phyloP scores from a whole-genome alignment of 106 monocot genomes.

The Acorus calamus region DNA sequence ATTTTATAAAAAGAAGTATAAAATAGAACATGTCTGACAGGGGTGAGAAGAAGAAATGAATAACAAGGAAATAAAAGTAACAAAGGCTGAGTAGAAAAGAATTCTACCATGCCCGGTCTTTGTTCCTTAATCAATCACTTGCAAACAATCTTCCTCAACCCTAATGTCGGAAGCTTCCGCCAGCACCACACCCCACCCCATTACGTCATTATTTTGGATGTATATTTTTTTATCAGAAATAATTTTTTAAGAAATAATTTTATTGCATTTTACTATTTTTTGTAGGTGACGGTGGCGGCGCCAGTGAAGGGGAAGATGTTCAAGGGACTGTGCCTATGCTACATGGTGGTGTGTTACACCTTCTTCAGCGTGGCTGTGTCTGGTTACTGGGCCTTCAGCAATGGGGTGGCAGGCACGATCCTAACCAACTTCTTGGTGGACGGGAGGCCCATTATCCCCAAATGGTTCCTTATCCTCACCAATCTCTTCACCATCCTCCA shows the following conservation, averaged over 20 bases:
- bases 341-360: neutral
- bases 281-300: slow-evolving; percentile 3
- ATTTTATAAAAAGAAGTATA: too few species aligned
- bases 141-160: too few species aligned
- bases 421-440: slow-evolving; percentile 3
- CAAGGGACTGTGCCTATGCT: slow-evolving; percentile 5
- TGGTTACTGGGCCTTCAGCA: slow-evolving; percentile 10
- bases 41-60: too few species aligned
- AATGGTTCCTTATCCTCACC: slow-evolving; percentile 1
- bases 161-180: too few species aligned
- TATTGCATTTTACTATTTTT: neutral
- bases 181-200: too few species aligned
- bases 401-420: neutral
- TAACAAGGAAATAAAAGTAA: too few species aligned
- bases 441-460: neutral
- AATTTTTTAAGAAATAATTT: too few species aligned
- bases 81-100: too few species aligned
- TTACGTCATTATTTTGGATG: too few species aligned
- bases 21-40: too few species aligned
- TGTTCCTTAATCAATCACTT: neutral
- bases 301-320: slow-evolving; percentile 7
- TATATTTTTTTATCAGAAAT: too few species aligned
- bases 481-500: slow-evolving; percentile 9
- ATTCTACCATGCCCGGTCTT: neutral
- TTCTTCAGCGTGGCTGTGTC: slow-evolving; percentile 6